Percentiles rank a stretch among this genome's conserved stretches.
Conservation (phyloP, 1,139 yeast genomes). For the Debaryomyces sp. region DNA sequence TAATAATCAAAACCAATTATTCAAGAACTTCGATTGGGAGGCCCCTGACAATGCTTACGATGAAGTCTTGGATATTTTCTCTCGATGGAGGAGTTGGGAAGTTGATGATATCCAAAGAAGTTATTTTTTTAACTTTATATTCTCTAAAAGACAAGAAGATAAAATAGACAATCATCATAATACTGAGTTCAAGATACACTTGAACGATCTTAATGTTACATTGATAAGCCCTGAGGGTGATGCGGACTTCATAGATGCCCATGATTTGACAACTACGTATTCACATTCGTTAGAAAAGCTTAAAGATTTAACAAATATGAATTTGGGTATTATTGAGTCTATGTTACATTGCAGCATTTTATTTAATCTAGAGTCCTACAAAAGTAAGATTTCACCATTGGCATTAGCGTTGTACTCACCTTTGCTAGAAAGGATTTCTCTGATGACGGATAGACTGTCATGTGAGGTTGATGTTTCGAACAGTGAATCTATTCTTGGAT, state of each 20-base stretch:
- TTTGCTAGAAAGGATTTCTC: not conserved
- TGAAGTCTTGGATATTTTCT: conserved; percentile 59
- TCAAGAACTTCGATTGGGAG: conserved; percentile 28
- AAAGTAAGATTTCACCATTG: conserved; percentile 25
- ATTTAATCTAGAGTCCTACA: conserved; percentile 24
- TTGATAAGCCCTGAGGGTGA: conserved; percentile 6
- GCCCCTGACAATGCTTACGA: conserved; percentile 57
- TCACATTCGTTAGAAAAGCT: conserved; percentile 9
- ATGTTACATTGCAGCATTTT: conserved; percentile 17
- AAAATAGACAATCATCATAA: conserved; percentile 1
- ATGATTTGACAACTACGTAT: conserved; percentile 14
- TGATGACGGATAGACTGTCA: not conserved
- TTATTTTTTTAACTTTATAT: conserved; percentile 51
- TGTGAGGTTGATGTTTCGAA: not conserved
- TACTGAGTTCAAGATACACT: not conserved
- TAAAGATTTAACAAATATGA: conserved; percentile 12
- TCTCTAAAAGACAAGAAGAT: conserved; percentile 17
- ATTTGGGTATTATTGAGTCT: conserved; percentile 15
- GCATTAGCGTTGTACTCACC: conserved; percentile 12
- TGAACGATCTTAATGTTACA: conserved; percentile 2
- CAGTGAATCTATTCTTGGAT: not conserved
- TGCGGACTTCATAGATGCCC: conserved; percentile 19
- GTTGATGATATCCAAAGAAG: conserved; percentile 51
- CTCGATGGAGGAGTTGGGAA: conserved; percentile 95
- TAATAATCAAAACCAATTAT: conserved; percentile 21